phyloP scores from a whole-genome alignment of 768 basidiomycete species.

The Hirschioporus abietinus region DNA sequence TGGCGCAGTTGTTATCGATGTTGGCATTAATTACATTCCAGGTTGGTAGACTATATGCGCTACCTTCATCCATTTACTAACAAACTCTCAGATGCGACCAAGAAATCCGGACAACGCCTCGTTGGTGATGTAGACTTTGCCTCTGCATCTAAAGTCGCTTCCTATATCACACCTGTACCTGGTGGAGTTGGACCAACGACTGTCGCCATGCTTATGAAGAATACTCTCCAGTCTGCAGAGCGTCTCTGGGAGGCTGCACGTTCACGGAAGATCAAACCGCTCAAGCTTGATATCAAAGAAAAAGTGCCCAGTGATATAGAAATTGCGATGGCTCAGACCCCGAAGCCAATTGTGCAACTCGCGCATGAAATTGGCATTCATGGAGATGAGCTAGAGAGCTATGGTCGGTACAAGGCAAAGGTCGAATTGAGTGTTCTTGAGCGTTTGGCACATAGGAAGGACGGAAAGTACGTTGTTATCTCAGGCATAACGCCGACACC shows the following conservation, averaged over 20 bases:
- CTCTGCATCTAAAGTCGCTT: slow-evolving; percentile 71
- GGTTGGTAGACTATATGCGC: slow-evolving; percentile 38
- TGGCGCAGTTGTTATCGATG: slow-evolving; percentile 93
- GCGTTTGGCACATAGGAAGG: slow-evolving; percentile 74
- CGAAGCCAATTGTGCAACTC: slow-evolving; percentile 81
- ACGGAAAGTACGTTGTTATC: slow-evolving; percentile 96
- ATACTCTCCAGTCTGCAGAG: slow-evolving; percentile 81
- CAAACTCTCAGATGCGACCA: slow-evolving; percentile 59
- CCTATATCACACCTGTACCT: slow-evolving; percentile 94
- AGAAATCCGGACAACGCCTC: slow-evolving; percentile 92
- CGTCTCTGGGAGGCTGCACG: slow-evolving; percentile 70
- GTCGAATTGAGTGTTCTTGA: slow-evolving; percentile 87
- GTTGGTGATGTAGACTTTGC: slow-evolving; percentile 93
- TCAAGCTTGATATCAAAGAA: slow-evolving; percentile 71
- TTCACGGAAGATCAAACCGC: slow-evolving; percentile 65
- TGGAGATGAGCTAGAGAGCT: slow-evolving; percentile 84
- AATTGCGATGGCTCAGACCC: slow-evolving; percentile 91
- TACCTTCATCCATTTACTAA: slow-evolving; percentile 6
- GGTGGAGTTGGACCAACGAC: slow-evolving; percentile 99
- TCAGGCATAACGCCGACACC: slow-evolving; percentile 98
- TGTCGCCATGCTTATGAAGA: slow-evolving; percentile 95
- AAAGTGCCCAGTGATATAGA: slow-evolving; percentile 96
- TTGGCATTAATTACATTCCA: slow-evolving; percentile 94
- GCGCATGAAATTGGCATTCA: slow-evolving; percentile 85
- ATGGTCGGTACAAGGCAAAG: slow-evolving; percentile 97